Evolutionary conservation across 202 grass and related monocot species (phyloP), one percentile per base, ranked within the genome.

Genomic region (Brachypodium distachyon): DNA sequence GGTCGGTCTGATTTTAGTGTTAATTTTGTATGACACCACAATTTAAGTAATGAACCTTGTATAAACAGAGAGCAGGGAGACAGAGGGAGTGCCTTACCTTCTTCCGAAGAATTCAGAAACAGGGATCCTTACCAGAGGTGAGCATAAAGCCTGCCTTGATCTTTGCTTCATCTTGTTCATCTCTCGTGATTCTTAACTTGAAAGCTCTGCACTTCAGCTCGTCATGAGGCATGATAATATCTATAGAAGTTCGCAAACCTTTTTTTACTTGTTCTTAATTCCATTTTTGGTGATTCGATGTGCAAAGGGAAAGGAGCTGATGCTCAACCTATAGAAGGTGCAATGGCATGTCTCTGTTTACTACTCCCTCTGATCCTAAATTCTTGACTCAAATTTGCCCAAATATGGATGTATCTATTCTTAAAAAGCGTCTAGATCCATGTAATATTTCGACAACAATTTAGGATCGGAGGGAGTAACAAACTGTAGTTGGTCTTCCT

Each of bases 41-140:
- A 2, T 61, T 50, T 50, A 57, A 46, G 50, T 96, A 82, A 87
- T 78, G 44, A 27, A 83, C 75, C 86, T 83, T 77, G n/a, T n/a
- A 36, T n/a, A n/a, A n/a, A n/a, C n/a, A n/a, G 33, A 36, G 33
- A 36, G 33, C 3, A 19, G 37, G 42, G 41, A 69, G 28, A 48
- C 55, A 44, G 18, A 49, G 28, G 27, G 31, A 67, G 67, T 65
- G 40, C 57, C 58, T 76, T 80, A 28, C 21, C 40, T 71, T 39
- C 71, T 84, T 81, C 86, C 72, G 64, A 72, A 51, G 40, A 72
- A 50, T 52, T 82, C 64, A 67, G 66, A 14, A 56, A 19, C 38
- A 36, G 46, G n/a, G 27, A 40, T 63, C 36, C 71, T 52, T 61
- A 13, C 38, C 37, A 70, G 60, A 88, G 81, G 86, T 88, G 70